Evolutionary conservation across 768 basidiomycete species (phyloP), one percentile per base, ranked within the genome.

Genomic region (Suillus plorans): DNA sequence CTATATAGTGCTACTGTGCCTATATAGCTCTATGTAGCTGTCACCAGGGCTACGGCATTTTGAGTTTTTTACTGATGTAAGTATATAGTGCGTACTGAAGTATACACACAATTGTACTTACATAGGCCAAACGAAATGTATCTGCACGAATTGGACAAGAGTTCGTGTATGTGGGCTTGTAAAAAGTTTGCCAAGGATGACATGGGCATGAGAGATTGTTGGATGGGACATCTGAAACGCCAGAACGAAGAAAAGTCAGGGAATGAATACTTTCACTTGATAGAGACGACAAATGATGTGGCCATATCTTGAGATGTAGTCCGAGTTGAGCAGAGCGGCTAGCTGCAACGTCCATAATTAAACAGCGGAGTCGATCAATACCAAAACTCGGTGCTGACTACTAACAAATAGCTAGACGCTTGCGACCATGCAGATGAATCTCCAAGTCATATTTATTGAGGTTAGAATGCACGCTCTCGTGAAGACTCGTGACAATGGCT

Each of bases 101-200:
- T 47, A 22, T 49, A 16, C 25, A 50, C 13, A 25, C 5, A 14
- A 22, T 16, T 25, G 22, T 50, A 50, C 49, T 25, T 14, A 25
- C 49, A 25, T 25, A 8, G 7, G 7, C 22, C 25, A 22, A 25
- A 50, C 49, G n/a, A 22, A 5, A 10, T 49, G n/a, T 12, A 6
- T 49, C n/a, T 22, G 10, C 13, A 22, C 22, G 7, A 16, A 6
- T 22, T 49, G 22, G 25, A 3, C 22, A 5, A 49, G 47, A 49
- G 22, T 31, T 31, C 31, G 31, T 31, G 31, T 45, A 4, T 47
- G n/a, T 9, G 20, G 45, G n/a, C n/a, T 22, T n/a, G 22, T 13
- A 12, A 4, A 78, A 63, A 1, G 5, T 31, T 31, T 31, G 31
- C 5, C 78, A 68, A 8, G 80, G 66, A 64, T 80, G 80, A 55